phyloP scores from a whole-genome alignment of 75 land plant genomes.

The Picea glauca region DNA sequence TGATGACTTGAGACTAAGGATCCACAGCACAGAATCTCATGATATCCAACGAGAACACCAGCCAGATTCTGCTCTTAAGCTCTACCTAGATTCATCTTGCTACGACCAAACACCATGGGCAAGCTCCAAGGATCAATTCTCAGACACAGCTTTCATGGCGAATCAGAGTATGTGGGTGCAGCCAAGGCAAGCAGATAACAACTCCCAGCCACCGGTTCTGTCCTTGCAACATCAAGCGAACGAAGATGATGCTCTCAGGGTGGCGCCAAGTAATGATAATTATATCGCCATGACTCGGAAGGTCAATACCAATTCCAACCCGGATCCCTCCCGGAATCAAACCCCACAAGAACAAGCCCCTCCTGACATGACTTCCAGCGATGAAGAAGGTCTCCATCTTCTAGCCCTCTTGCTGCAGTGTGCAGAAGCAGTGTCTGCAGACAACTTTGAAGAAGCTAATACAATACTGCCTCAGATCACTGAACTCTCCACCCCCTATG shows the following conservation, averaged over 20 bases:
- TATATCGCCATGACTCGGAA: neutral
- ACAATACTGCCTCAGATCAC: constrained; percentile 67
- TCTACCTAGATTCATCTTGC: constrained; percentile 8
- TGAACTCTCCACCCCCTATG: constrained; percentile 82
- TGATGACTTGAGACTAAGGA: neutral
- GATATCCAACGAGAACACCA: constrained; percentile 5
- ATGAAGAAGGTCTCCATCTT: constrained; percentile 79
- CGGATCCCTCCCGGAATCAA: constrained; percentile 8
- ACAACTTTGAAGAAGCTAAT: constrained; percentile 82
- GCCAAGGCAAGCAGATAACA: neutral
- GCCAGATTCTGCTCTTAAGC: constrained; percentile 9
- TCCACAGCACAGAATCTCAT: neutral
- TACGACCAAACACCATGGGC: neutral
- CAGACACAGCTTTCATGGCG: neutral
- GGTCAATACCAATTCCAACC: constrained; percentile 9
- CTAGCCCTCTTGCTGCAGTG: constrained; percentile 88
- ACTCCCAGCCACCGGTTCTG: neutral
- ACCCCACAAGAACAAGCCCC: neutral
- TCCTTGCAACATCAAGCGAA: constrained; percentile 8
- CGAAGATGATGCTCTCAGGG: constrained; percentile 2
- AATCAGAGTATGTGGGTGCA: neutral
- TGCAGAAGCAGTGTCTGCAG: constrained; percentile 84
- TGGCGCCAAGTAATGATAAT: neutral
- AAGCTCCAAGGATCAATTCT: constrained; percentile 7
- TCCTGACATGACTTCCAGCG: neutral